phyloP scores from a whole-genome alignment of 2,329 filamentous ascomycete genomes.

The Metarhizium robertsii region DNA sequence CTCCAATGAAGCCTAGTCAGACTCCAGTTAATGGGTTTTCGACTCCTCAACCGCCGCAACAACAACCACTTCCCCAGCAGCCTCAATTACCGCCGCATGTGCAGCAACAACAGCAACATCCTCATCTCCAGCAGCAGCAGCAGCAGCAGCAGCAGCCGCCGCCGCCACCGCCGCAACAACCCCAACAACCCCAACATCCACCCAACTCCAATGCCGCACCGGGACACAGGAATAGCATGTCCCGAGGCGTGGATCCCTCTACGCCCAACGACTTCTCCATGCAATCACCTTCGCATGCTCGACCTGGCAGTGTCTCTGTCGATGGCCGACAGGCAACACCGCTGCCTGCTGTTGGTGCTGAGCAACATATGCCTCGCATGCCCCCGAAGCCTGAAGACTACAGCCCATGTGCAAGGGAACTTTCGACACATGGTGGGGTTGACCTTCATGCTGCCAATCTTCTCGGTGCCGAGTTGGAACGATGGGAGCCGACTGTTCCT shows the following conservation, averaged over 20 bases:
- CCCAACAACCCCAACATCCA: constrained; percentile 4
- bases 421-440: constrained; percentile 61
- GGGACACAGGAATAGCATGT: constrained; percentile 35
- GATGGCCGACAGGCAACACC: constrained; percentile 19
- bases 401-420: constrained; percentile 42
- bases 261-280: constrained; percentile 31
- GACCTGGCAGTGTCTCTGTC: constrained; percentile 31
- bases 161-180: constrained; percentile 10
- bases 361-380: constrained; percentile 27
- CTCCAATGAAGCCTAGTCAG: constrained; percentile 32
- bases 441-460: constrained; percentile 55
- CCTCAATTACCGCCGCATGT: constrained; percentile 5
- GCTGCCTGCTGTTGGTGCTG: constrained; percentile 11
- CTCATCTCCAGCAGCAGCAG: constrained; percentile 2
- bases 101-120: constrained; percentile 4
- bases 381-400: constrained; percentile 42
- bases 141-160: constrained; percentile 9
- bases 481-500: constrained; percentile 66
- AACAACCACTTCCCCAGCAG: constrained; percentile 7
- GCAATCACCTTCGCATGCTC: constrained; percentile 34
- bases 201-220: constrained; percentile 26
- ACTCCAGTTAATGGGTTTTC: constrained; percentile 27
- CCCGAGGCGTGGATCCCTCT: constrained; percentile 37
- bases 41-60: constrained; percentile 21
- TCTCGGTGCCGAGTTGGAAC: constrained; percentile 57